These are phyloP conservation scores for Penicillium ucsense DNA, from an alignment of 495 filamentous ascomycete species.

Conservation along the genomic window DNA sequence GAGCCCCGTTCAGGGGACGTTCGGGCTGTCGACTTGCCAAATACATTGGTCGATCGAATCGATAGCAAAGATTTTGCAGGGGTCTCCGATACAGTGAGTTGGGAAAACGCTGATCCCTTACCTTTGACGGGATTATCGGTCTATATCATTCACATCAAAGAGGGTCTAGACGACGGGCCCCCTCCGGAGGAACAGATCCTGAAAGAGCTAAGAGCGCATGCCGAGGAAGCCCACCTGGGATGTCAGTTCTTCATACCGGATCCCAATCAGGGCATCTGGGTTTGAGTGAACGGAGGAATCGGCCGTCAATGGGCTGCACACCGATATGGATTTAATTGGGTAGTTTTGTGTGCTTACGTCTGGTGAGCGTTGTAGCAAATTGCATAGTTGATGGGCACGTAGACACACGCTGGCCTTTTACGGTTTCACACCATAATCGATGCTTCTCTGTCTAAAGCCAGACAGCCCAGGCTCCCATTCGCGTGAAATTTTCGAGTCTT, in stretches of 20 bases:
- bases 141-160: slow-evolving; percentile 80
- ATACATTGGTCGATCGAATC: slow-evolving; percentile 3
- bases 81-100: slow-evolving; percentile 6
- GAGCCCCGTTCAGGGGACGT: slow-evolving; percentile 4
- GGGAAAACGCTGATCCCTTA: slow-evolving; percentile 14
- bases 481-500: too few species aligned
- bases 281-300: slow-evolving; percentile 10
- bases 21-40: slow-evolving; percentile 3
- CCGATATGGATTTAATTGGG: too few species aligned
- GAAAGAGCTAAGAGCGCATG: slow-evolving; percentile 52
- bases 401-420: too few species aligned
- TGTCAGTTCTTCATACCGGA: slow-evolving; percentile 66
- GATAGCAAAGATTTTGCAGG: slow-evolving; percentile 7
- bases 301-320: background rate
- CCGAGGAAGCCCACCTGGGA: slow-evolving; percentile 53
- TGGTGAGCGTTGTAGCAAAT: background rate
- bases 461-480: too few species aligned
- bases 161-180: slow-evolving; percentile 56
- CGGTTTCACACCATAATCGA: too few species aligned
- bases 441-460: too few species aligned
- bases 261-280: slow-evolving; percentile 39
- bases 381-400: too few species aligned
- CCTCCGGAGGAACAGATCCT: slow-evolving; percentile 55
- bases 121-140: slow-evolving; percentile 49
- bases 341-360: background rate